Evolutionary conservation across 306 rosid genomes (phyloP).

Genomic region (Boehmeria nivea): DNA sequence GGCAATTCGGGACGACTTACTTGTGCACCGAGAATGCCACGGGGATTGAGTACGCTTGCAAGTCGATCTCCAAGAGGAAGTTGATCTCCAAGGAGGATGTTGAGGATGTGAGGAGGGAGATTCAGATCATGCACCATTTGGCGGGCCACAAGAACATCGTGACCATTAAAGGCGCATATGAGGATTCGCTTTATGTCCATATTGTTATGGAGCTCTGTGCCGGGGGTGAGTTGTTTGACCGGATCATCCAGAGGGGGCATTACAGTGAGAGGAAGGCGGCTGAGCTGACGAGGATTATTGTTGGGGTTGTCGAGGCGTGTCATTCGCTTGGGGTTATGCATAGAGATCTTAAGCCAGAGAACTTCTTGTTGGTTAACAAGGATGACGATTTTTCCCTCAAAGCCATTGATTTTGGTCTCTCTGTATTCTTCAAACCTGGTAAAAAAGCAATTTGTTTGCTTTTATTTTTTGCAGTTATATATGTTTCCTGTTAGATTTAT

Average conservation of each 20-base stretch:
- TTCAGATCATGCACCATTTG: conserved; percentile 97
- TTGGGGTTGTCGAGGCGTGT: conserved; percentile 91
- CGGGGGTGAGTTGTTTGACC: conserved; percentile 88
- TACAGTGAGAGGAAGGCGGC: conserved; percentile 91
- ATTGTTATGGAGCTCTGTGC: conserved; percentile 95
- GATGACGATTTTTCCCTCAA: conserved; percentile 92
- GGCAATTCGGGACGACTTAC: conserved; percentile 88
- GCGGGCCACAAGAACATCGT: conserved; percentile 90
- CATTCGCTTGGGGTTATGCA: conserved; percentile 98
- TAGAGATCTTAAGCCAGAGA: conserved; percentile 91
- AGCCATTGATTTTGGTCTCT: conserved; percentile 96
- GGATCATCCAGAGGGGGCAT: conserved; percentile 90
- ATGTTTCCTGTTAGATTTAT: neutral
- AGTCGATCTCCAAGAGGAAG: conserved; percentile 90
- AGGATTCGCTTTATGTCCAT: conserved; percentile 81
- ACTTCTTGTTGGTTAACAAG: conserved; percentile 82
- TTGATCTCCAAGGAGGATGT: conserved; percentile 84
- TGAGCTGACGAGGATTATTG: conserved; percentile 76
- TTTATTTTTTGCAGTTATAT: neutral
- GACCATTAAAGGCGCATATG: conserved; percentile 91
- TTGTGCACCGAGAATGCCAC: conserved; percentile 61
- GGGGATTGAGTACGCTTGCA: conserved; percentile 67
- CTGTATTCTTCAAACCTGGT: conserved; percentile 96
- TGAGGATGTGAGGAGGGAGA: conserved; percentile 86
- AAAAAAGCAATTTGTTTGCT: conserved; percentile 8